Percentiles rank a stretch among this genome's conserved stretches.
phyloP scores from a whole-genome alignment of 228 moss, liverwort and hornwort genomes.

The Sphagnum magellanicum region DNA sequence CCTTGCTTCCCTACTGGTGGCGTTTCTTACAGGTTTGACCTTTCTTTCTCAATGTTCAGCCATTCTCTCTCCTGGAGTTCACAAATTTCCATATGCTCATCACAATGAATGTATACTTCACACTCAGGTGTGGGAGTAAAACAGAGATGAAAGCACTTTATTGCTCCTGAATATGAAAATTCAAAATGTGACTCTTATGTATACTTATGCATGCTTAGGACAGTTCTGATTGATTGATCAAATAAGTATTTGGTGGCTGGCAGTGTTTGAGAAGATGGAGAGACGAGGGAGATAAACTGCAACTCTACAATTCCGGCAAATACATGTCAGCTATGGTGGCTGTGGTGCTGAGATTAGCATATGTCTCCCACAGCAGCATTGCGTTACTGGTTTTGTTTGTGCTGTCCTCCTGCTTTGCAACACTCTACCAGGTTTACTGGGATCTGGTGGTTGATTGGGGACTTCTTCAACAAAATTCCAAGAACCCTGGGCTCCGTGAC shows the following conservation, averaged over 20 bases:
- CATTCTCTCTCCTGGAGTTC: too few species aligned
- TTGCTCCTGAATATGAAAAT: too few species aligned
- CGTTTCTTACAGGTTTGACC: slow-evolving; percentile 39
- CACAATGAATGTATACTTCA: too few species aligned
- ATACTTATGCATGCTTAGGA: too few species aligned
- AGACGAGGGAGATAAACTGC: slow-evolving; percentile 45
- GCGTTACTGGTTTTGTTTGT: slow-evolving; percentile 50
- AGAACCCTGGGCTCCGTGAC: slow-evolving; percentile 69
- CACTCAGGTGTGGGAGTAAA: too few species aligned
- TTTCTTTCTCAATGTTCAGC: not conserved
- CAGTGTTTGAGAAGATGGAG: slow-evolving; percentile 68
- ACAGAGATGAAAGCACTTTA: too few species aligned
- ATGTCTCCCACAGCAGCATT: slow-evolving; percentile 18
- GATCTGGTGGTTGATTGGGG: slow-evolving; percentile 82
- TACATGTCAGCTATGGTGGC: slow-evolving; percentile 66
- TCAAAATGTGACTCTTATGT: too few species aligned
- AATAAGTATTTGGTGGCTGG: not conserved
- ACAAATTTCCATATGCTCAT: too few species aligned
- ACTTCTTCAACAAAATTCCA: slow-evolving; percentile 49
- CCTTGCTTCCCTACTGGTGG: slow-evolving; percentile 57
- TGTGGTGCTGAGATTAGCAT: slow-evolving; percentile 34
- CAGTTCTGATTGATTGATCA: too few species aligned
- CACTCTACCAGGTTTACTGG: slow-evolving; percentile 71
- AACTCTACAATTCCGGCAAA: slow-evolving; percentile 69
- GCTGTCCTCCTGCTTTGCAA: slow-evolving; percentile 37